A percentile compares a stretch with the other conserved stretches of the same genome.
Evolutionary conservation across 1,139 yeast species (phyloP).

Genomic region (Blastobotrys apis): DNA sequence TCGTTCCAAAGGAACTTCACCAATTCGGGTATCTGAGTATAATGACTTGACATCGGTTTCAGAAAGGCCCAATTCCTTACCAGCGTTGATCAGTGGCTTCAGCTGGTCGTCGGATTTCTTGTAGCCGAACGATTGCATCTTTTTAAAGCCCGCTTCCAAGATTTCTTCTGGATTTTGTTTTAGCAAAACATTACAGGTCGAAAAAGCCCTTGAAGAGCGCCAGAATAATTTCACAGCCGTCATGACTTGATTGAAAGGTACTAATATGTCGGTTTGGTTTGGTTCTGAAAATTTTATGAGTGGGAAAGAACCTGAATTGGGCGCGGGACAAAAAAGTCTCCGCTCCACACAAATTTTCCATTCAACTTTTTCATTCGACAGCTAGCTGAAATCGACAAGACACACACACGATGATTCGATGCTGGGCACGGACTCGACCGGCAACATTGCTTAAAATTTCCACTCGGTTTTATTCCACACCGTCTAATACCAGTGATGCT

Average conservation of each 20-base stretch:
- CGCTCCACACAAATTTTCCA: too few species aligned
- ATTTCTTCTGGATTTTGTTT: slow-evolving; percentile 25
- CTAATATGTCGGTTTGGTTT: too few species aligned
- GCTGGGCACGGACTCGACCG: too few species aligned
- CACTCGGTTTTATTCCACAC: not conserved
- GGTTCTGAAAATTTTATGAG: too few species aligned
- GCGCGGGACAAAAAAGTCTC: not conserved
- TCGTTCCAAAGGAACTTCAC: slow-evolving; percentile 19
- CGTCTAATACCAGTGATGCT: not conserved
- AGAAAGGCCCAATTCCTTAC: slow-evolving; percentile 32
- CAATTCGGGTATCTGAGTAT: slow-evolving; percentile 30
- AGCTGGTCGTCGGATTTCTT: slow-evolving; percentile 31
- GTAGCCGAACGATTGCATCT: slow-evolving; percentile 31
- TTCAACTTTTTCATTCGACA: too few species aligned
- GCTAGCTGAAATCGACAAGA: too few species aligned
- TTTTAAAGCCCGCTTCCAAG: slow-evolving; percentile 33
- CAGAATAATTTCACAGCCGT: too few species aligned
- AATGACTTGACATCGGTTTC: slow-evolving; percentile 28
- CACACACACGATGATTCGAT: too few species aligned
- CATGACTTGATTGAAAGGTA: too few species aligned
- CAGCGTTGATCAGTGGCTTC: slow-evolving; percentile 31
- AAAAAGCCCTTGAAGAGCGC: slow-evolving; percentile 4
- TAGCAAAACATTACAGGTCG: slow-evolving; percentile 1
- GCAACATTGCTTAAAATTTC: too few species aligned
- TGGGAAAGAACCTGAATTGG: too few species aligned